Conservation (phyloP, 805 yeast species). For the Hanseniaspora clermontiae region DNA sequence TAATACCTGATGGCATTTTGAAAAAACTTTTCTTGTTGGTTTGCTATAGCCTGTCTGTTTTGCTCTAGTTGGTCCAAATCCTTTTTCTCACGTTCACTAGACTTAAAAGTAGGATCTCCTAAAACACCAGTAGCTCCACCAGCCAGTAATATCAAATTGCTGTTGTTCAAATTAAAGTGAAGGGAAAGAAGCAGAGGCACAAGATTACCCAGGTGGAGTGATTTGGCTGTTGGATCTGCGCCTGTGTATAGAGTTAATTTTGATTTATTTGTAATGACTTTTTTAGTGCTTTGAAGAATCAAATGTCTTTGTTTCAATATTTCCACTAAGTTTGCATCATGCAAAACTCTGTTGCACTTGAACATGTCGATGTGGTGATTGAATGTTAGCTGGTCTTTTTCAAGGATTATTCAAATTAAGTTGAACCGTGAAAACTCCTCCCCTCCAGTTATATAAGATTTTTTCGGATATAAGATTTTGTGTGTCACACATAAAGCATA, state of each 20-base stretch:
- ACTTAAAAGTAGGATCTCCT: conserved; percentile 93
- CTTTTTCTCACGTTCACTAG: conserved; percentile 56
- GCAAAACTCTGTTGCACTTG: neutral
- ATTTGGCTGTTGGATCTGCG: conserved; percentile 88
- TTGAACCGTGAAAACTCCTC: neutral
- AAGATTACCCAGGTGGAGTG: conserved; percentile 82
- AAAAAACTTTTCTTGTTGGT: conserved; percentile 53
- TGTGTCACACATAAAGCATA: neutral
- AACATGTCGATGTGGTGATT: neutral
- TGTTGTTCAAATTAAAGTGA: conserved; percentile 78
- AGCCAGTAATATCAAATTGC: conserved; percentile 66
- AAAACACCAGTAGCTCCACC: conserved; percentile 95
- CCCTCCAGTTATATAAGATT: no score
- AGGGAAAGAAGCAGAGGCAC: conserved; percentile 74
- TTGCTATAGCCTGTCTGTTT: conserved; percentile 48
- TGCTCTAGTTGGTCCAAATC: conserved; percentile 36
- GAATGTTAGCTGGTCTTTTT: no score
- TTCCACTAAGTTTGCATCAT: neutral
- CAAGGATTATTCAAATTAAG: neutral
- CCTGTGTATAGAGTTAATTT: conserved; percentile 56
- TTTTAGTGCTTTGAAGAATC: conserved; percentile 20
- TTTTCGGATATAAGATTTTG: neutral
- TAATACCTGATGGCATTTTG: conserved; percentile 52
- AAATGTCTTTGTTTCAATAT: conserved; percentile 2
- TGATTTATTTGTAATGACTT: conserved; percentile 22